Evolutionary conservation across 2,329 filamentous ascomycete genomes (phyloP).

Genomic region (Calonectria ilicicola): DNA sequence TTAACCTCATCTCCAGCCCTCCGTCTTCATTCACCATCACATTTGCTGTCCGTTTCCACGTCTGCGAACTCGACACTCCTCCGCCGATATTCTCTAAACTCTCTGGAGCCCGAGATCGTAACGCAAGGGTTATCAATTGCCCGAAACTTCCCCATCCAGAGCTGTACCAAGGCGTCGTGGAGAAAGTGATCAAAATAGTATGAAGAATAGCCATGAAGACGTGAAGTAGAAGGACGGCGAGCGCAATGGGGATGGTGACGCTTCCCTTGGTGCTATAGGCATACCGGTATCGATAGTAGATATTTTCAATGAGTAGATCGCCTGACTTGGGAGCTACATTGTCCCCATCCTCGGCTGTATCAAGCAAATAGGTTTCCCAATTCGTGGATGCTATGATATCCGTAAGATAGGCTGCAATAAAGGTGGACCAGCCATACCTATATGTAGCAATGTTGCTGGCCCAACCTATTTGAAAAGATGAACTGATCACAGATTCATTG

Average conservation of each 20-base stretch:
- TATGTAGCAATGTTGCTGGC: neutral
- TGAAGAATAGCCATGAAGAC: neutral
- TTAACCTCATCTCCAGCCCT: slow-evolving; percentile 7
- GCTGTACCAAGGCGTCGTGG: neutral
- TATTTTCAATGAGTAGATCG: neutral
- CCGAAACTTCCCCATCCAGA: slow-evolving; percentile 12
- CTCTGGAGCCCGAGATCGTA: neutral
- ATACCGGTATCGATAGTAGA: neutral
- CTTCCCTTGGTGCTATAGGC: neutral
- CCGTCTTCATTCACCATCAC: neutral
- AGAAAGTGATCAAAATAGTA: neutral
- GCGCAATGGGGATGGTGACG: neutral
- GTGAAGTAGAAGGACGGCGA: slow-evolving; percentile 8
- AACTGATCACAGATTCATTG: neutral
- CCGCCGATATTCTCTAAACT: neutral
- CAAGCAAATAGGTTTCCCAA: neutral
- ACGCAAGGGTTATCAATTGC: slow-evolving; percentile 7
- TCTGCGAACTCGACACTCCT: neutral
- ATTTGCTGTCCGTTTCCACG: neutral
- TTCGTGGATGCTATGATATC: neutral
- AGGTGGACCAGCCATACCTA: neutral
- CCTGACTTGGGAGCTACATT: neutral
- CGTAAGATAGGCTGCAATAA: neutral
- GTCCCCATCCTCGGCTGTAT: accelerated
- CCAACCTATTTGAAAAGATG: neutral